Base-by-base conservation (phyloP, 495 filamentous ascomycete species). In the Geopyxis carbonaria region DNA sequence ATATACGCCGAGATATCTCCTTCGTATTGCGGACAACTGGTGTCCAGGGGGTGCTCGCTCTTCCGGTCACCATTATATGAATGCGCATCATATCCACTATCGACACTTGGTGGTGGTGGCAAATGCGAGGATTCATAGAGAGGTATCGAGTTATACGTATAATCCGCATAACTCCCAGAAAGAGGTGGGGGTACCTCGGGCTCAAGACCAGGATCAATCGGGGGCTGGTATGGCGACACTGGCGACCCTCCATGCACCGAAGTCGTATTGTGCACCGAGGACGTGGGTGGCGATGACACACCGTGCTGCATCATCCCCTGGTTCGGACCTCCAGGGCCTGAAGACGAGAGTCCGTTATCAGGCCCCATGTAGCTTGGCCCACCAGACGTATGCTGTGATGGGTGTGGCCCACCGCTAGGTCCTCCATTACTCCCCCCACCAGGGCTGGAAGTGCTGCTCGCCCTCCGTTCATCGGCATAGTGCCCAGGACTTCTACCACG, bases 401-500 rank as follows among this genome's bases (percentile, higher is more conserved):
- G 44, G 20, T 56, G 51, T 18, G 45, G 24, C 8, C 67, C 64
- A 32, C 69, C 64, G 48, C 65, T 63, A 22, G 64, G 65, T 14
- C 66, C 64, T n/a, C 50, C 50, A 9, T 63, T 65, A 15, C 76
- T 72, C 4, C 75, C 75, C 2, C 75, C 75, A n/a, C 75, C 76
- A 58, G 75, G 78, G 53, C 75, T 80, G 0, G 75, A 68, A 3
- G 69, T 65, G 51, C 75, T 82, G 22, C 75, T 50, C 14, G 21
- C 71, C 13, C 81, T 67, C 37, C 82, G 68, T 39, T 84, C 80
- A 27, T 78, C 76, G 53, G 85, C 80, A 62, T 95, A 95, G 57
- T 95, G 87, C 3, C 86, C 86, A 3, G 87, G 87, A 3, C 80
- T 89, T 22, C 87, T 74, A 22, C 87, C 87, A 22, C 87, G 83